A percentile compares a stretch with the other conserved stretches of the same genome.
Conservation (phyloP, 192 early-diverging fungal genomes). For the Linnemannia exigua region DNA sequence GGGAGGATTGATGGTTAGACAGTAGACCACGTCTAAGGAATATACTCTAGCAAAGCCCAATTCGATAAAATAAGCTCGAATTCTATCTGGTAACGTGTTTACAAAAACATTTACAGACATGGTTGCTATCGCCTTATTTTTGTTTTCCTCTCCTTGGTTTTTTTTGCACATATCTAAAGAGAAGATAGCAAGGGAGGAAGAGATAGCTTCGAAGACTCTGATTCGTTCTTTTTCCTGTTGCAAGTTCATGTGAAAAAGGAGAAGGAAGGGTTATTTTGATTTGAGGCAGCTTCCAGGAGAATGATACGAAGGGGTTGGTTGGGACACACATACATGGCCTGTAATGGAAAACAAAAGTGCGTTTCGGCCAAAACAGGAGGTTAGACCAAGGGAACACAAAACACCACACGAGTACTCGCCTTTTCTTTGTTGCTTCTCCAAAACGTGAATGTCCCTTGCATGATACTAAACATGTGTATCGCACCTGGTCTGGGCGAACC, state of each 20-base stretch:
- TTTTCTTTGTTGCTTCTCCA: not conserved
- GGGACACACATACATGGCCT: not conserved
- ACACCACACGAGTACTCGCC: not conserved
- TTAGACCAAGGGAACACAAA: not conserved
- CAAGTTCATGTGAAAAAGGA: not conserved
- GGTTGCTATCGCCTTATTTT: not conserved
- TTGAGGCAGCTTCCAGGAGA: not conserved
- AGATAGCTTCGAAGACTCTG: not conserved
- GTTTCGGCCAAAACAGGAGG: not conserved
- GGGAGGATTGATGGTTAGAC: too few relatives aligned
- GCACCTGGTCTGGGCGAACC: too few relatives aligned
- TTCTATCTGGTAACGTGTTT: slow-evolving; percentile 3
- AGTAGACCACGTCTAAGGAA: too few relatives aligned
- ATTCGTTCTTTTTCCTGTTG: not conserved
- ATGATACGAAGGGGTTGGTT: not conserved
- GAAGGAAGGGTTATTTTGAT: not conserved
- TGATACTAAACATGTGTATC: not conserved
- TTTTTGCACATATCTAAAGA: not conserved
- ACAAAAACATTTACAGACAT: not conserved
- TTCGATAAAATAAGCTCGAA: not conserved
- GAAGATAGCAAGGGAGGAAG: not conserved
- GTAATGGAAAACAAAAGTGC: not conserved
- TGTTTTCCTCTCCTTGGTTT: too few relatives aligned
- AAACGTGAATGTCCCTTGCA: not conserved
- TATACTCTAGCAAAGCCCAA: too few relatives aligned